Evolutionary conservation across 306 rosid species (phyloP).

Genomic region (Adenanthera pavonina): DNA sequence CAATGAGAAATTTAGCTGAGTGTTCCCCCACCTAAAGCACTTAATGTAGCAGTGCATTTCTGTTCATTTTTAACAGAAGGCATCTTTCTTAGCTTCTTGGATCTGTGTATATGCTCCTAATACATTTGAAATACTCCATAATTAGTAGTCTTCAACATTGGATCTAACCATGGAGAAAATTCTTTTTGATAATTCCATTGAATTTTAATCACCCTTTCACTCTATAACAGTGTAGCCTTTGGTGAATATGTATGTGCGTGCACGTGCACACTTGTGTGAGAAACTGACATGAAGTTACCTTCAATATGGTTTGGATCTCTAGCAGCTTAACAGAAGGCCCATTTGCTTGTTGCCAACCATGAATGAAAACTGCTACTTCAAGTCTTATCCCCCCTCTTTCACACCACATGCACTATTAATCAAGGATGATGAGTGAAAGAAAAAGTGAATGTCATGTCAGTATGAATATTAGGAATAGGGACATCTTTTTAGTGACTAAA

Average conservation of each 20-base stretch:
- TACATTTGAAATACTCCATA: no score
- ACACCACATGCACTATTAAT: not conserved
- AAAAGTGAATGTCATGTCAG: not conserved
- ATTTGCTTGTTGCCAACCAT: not conserved
- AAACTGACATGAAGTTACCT: not conserved
- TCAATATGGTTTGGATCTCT: not conserved
- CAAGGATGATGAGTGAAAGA: not conserved
- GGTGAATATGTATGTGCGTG: not conserved
- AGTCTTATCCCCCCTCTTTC: not conserved
- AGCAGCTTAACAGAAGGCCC: not conserved
- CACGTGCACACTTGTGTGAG: no score
- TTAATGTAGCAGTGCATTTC: no score
- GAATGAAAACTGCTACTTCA: not conserved
- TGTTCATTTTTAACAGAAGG: no score
- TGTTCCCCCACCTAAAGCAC: no score
- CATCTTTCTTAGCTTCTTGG: no score
- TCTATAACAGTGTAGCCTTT: not conserved
- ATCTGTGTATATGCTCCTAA: no score
- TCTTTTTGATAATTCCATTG: not conserved
- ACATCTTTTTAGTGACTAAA: constrained; percentile 1
- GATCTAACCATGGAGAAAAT: not conserved
- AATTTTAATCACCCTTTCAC: not conserved
- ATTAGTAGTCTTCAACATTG: not conserved
- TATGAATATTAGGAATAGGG: not conserved
- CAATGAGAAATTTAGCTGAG: no score